These are phyloP conservation scores for Chrysosporium queenslandicum DNA, from an alignment of 2,329 filamentous ascomycete species.

Conservation along the genomic window DNA sequence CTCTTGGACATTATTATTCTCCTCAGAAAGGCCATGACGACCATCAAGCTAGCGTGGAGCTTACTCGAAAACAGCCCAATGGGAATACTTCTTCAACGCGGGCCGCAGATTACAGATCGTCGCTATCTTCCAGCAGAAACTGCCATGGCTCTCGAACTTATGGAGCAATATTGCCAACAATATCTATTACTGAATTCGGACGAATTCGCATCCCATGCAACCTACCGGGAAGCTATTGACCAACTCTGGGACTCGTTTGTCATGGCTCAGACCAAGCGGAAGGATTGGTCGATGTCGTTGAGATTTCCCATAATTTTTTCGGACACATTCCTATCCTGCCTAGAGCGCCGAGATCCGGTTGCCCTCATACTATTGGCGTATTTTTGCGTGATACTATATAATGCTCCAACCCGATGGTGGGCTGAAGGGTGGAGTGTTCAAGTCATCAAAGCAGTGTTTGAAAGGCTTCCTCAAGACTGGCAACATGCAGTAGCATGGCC, in stretches of 20 bases:
- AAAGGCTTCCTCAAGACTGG: slow-evolving; percentile 11
- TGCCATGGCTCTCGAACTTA: slow-evolving; percentile 11
- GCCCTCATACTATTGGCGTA: slow-evolving; percentile 32
- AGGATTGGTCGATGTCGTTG: slow-evolving; percentile 16
- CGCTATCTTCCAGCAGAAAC: slow-evolving; percentile 13
- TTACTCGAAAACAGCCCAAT: slow-evolving; percentile 10
- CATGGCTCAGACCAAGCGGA: slow-evolving; percentile 16
- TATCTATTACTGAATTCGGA: background rate
- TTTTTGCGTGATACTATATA: slow-evolving; percentile 28
- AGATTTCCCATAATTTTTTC: slow-evolving; percentile 16
- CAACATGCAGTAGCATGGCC: slow-evolving; percentile 15
- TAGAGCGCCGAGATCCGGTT: slow-evolving; percentile 25
- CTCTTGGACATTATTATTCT: slow-evolving; percentile 14
- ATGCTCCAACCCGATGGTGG: slow-evolving; percentile 18
- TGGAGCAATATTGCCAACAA: slow-evolving; percentile 14
- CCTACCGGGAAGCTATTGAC: slow-evolving; percentile 10
- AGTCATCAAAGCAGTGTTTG: slow-evolving; percentile 14
- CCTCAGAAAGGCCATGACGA: slow-evolving; percentile 13
- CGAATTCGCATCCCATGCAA: background rate
- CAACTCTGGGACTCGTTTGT: slow-evolving; percentile 17
- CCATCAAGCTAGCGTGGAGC: slow-evolving; percentile 10
- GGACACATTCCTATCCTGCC: slow-evolving; percentile 21
- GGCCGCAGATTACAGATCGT: slow-evolving; percentile 14
- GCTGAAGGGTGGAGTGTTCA: slow-evolving; percentile 16
- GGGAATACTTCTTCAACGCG: slow-evolving; percentile 15